A percentile compares a stretch with the other conserved stretches of the same genome.
These are phyloP conservation scores for Alternaria sp. DNA, from an alignment of 2,329 filamentous ascomycete genomes.

Conservation along the genomic window DNA sequence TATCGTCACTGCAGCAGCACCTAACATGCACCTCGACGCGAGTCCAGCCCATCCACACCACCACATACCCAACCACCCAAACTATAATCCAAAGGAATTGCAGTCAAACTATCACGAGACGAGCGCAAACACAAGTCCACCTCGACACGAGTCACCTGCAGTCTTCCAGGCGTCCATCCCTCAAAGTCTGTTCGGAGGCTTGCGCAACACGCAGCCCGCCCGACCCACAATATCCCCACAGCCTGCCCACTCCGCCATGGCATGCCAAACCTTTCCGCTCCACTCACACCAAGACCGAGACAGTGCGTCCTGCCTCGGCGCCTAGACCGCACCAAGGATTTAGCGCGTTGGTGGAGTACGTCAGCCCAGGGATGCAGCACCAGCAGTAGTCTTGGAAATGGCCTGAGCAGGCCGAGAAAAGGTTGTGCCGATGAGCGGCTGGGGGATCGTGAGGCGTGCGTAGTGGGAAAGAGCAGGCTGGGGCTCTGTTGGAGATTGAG, in stretches of 20 bases:
- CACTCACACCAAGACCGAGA: conserved; percentile 21
- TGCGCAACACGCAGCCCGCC: neutral
- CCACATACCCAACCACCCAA: neutral
- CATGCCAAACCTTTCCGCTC: conserved; percentile 23
- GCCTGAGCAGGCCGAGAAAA: conserved; percentile 9
- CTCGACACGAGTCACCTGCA: neutral
- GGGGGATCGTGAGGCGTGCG: neutral
- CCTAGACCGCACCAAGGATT: conserved; percentile 10
- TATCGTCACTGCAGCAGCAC: neutral
- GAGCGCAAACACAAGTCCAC: neutral
- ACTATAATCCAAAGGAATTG: neutral
- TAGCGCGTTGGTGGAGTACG: conserved; percentile 7
- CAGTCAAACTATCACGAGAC: neutral
- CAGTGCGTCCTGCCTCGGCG: conserved; percentile 15
- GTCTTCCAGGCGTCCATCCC: neutral
- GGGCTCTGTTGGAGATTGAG: neutral
- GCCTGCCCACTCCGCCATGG: neutral
- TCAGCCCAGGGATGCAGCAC: conserved; percentile 28
- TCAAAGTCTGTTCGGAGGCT: neutral
- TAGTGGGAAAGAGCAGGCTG: neutral
- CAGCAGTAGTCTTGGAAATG: conserved; percentile 9
- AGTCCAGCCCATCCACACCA: neutral
- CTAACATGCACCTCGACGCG: neutral
- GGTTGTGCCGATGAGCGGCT: neutral
- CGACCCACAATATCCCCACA: neutral